Percentiles rank a stretch among this genome's conserved stretches.
Conservation (phyloP, 805 yeast genomes). For the Candida ipomoeae region DNA sequence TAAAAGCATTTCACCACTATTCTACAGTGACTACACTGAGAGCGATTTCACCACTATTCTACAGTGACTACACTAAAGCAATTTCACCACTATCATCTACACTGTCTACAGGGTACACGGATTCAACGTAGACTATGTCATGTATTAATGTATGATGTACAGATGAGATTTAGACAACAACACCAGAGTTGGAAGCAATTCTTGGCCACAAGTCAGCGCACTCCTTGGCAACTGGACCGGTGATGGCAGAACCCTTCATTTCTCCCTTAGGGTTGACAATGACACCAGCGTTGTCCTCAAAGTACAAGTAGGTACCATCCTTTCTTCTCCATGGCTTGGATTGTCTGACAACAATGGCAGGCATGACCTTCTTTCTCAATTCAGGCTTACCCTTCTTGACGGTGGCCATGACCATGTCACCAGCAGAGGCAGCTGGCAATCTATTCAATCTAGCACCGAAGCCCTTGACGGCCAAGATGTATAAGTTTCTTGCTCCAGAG, state of each 20-base stretch:
- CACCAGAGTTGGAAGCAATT: constrained; percentile 99
- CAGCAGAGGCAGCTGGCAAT: constrained; percentile 99
- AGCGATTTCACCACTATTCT: too few relatives aligned
- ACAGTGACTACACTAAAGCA: too few relatives aligned
- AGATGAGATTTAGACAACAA: constrained; percentile 74
- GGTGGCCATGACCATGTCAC: constrained; percentile 99
- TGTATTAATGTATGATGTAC: constrained; percentile 21
- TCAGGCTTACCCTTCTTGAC: constrained; percentile 99
- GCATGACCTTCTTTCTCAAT: constrained; percentile 99
- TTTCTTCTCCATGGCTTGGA: constrained; percentile 99
- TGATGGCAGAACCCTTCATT: constrained; percentile 99
- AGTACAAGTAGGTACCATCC: constrained; percentile 99
- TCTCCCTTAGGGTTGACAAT: constrained; percentile 99
- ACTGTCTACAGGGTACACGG: too few relatives aligned
- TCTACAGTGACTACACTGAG: too few relatives aligned
- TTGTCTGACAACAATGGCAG: constrained; percentile 99
- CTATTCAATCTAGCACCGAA: constrained; percentile 99
- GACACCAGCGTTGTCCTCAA: constrained; percentile 99
- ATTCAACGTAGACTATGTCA: constrained; percentile 7
- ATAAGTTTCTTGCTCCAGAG: constrained; percentile 99
- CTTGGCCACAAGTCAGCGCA: constrained; percentile 99
- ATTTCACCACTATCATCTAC: too few relatives aligned
- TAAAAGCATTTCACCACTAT: too few relatives aligned
- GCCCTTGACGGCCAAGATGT: constrained; percentile 98
- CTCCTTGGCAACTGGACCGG: constrained; percentile 99